phyloP scores from a whole-genome alignment of 768 basidiomycete species.

The Leccinum boreale region DNA sequence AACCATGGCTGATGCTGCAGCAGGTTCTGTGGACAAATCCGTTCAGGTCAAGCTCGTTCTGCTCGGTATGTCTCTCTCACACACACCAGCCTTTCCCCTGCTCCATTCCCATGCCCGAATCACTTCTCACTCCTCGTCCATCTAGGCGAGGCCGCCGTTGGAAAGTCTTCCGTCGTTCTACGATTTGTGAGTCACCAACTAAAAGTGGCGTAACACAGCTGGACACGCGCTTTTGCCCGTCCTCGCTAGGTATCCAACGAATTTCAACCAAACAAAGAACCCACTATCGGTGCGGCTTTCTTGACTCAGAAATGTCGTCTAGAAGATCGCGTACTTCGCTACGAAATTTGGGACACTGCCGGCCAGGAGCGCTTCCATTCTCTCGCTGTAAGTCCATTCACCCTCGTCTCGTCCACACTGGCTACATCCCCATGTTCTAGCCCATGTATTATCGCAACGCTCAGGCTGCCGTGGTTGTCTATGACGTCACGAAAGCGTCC shows the following conservation, averaged over 20 bases:
- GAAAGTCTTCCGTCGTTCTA: slow-evolving; percentile 97
- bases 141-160: slow-evolving; percentile 95
- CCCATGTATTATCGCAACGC: slow-evolving; percentile 99
- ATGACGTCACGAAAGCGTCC: slow-evolving; percentile 93
- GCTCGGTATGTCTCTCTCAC: slow-evolving; percentile 58
- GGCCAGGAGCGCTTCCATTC: slow-evolving; percentile 98
- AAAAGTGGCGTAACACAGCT: slow-evolving; percentile 10
- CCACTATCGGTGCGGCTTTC: slow-evolving; percentile 97
- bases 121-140: neutral
- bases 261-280: slow-evolving; percentile 98
- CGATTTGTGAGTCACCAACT: slow-evolving; percentile 70
- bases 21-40: slow-evolving; percentile 79
- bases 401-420: slow-evolving; percentile 3
- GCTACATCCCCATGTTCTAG: slow-evolving; percentile 34
- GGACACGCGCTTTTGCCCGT: neutral
- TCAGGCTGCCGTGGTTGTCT: slow-evolving; percentile 96
- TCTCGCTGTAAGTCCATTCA: slow-evolving; percentile 64
- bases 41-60: slow-evolving; percentile 98
- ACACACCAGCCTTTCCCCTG: neutral
- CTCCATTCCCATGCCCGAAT: neutral
- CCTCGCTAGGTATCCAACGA: slow-evolving; percentile 81
- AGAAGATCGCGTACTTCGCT: slow-evolving; percentile 89
- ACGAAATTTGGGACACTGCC: slow-evolving; percentile 98
- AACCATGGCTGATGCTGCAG: slow-evolving; percentile 71
- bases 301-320: slow-evolving; percentile 92